These are phyloP conservation scores for Ophiocordyceps robertsii DNA, from an alignment of 2,329 filamentous ascomycete species.

Conservation along the genomic window DNA sequence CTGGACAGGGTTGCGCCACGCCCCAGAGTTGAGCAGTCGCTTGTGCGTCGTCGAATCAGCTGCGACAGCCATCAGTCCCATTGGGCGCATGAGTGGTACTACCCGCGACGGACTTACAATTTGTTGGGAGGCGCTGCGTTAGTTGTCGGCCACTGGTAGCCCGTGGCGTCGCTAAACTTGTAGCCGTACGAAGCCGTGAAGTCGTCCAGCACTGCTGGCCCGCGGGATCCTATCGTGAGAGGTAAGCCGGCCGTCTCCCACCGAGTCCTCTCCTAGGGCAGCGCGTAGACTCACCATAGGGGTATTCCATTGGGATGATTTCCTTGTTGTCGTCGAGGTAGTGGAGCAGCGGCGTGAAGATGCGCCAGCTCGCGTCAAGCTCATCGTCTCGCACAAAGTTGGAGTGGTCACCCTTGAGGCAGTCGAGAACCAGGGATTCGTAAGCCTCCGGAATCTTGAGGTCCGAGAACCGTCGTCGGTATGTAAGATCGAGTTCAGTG, in stretches of 20 bases:
- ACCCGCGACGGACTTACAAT: constrained; percentile 46
- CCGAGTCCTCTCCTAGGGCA: not conserved
- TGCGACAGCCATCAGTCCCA: not conserved
- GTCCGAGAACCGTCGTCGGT: constrained; percentile 95
- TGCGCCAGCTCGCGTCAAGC: constrained; percentile 94
- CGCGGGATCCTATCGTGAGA: constrained; percentile 63
- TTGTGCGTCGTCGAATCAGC: not conserved
- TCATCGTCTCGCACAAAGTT: constrained; percentile 98
- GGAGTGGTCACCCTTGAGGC: constrained; percentile 96
- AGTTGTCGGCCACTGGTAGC: constrained; percentile 87
- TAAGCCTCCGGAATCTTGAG: constrained; percentile 99
- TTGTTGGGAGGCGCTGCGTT: constrained; percentile 56
- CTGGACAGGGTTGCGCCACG: not conserved
- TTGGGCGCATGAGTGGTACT: constrained; percentile 2
- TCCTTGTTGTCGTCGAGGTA: constrained; percentile 99
- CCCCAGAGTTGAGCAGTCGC: not conserved
- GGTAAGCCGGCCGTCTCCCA: not conserved
- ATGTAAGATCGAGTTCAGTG: constrained; percentile 95
- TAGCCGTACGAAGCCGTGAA: constrained; percentile 98
- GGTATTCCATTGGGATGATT: constrained; percentile 98
- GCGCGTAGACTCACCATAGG: constrained; percentile 59
- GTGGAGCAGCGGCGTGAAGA: constrained; percentile 93
- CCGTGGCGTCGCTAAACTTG: constrained; percentile 94
- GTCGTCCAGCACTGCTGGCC: constrained; percentile 90
- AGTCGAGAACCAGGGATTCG: constrained; percentile 93